Percentiles rank a stretch among this genome's conserved stretches.
These are phyloP conservation scores for Beauveria sp. DNA, from an alignment of 2,329 filamentous ascomycete genomes.

Conservation along the genomic window DNA sequence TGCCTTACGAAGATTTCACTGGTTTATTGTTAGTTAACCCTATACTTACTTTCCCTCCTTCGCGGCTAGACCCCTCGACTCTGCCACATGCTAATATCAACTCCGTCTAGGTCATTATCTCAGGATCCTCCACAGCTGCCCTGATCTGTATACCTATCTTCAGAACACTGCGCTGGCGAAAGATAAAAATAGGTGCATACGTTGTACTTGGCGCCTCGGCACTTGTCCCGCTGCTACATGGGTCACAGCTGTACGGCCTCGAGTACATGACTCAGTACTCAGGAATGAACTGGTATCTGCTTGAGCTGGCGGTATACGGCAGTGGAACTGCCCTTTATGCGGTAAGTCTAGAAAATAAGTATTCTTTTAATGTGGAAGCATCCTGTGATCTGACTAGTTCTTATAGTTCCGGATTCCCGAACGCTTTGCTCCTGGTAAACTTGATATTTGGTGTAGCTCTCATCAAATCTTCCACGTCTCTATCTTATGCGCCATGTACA, in stretches of 20 bases:
- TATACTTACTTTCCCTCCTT: background rate
- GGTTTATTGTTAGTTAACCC: constrained; percentile 12
- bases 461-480: constrained; percentile 84
- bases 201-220: constrained; percentile 13
- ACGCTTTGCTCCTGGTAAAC: constrained; percentile 61
- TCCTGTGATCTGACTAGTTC: too few species aligned
- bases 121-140: constrained; percentile 10
- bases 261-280: constrained; percentile 15
- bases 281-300: constrained; percentile 8
- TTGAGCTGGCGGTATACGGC: constrained; percentile 14
- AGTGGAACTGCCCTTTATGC: constrained; percentile 71
- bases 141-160: constrained; percentile 13
- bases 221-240: constrained; percentile 14
- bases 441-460: constrained; percentile 79
- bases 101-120: constrained; percentile 8
- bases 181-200: constrained; percentile 11
- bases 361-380: background rate
- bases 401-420: constrained; percentile 66
- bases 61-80: background rate
- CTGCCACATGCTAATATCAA: background rate
- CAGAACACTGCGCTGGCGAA: constrained; percentile 14
- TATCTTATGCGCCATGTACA: constrained; percentile 15
- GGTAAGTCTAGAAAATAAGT: constrained; percentile 32
- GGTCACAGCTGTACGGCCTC: constrained; percentile 13
- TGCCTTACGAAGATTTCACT: constrained; percentile 14